Percentiles rank a stretch among this genome's conserved stretches.
These are phyloP conservation scores for Nemania sp. DNA, from an alignment of 2,329 filamentous ascomycete species.

Conservation along the genomic window DNA sequence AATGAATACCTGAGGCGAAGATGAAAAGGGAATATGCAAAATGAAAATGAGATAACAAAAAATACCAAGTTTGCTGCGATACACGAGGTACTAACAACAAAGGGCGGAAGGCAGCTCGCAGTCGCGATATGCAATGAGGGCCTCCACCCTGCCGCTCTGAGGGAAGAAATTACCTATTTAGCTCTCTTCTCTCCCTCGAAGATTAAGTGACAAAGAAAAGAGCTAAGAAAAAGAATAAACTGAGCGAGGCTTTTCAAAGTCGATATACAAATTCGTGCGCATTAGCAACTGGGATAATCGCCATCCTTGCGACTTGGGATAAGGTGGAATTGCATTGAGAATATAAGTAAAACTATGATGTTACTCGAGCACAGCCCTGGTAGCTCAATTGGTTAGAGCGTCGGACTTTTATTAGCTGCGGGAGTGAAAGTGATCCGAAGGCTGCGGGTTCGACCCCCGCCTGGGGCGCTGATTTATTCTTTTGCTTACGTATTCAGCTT, in stretches of 20 bases:
- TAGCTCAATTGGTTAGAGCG: conserved; percentile 35
- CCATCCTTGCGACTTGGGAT: too few relatives aligned
- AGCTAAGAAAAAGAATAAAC: not conserved
- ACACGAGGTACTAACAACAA: conserved; percentile 24
- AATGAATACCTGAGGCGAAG: too few relatives aligned
- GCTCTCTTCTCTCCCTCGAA: conserved; percentile 23
- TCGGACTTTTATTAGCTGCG: conserved; percentile 28
- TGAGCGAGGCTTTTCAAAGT: too few relatives aligned
- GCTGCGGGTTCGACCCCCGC: conserved; percentile 40
- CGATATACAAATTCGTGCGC: too few relatives aligned
- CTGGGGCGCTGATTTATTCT: conserved; percentile 28
- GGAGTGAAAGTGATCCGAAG: conserved; percentile 30
- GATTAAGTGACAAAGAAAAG: conserved; percentile 22
- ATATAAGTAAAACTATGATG: not conserved
- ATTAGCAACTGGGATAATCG: not conserved
- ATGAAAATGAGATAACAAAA: conserved; percentile 14
- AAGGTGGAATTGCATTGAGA: not conserved
- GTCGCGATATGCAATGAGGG: conserved; percentile 28
- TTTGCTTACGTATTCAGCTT: not conserved
- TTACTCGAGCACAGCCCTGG: conserved; percentile 27
- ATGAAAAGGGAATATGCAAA: conserved; percentile 10
- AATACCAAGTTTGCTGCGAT: conserved; percentile 25
- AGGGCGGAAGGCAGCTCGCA: conserved; percentile 20
- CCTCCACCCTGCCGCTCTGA: conserved; percentile 15
- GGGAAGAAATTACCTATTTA: conserved; percentile 19